These are phyloP conservation scores for Monosporozyma yasuniensis DNA, from an alignment of 805 yeast species.

Conservation along the genomic window DNA sequence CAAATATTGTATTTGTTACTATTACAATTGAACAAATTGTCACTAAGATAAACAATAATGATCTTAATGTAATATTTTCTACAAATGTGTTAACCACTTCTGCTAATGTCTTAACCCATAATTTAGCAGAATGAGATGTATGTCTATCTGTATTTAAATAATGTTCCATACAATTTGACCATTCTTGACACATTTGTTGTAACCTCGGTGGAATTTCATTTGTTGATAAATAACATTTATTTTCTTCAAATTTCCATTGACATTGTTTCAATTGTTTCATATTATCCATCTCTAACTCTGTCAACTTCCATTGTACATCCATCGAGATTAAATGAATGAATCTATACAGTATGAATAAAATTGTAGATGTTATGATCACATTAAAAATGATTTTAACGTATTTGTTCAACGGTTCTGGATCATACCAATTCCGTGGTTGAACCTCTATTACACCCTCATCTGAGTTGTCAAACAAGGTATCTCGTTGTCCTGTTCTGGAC, in stretches of 20 bases:
- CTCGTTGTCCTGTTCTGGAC: not conserved
- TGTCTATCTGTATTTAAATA: constrained; percentile 36
- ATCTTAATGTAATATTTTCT: constrained; percentile 60
- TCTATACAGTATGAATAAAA: constrained; percentile 43
- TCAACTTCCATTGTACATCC: constrained; percentile 68
- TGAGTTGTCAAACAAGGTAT: too few species aligned
- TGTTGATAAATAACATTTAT: constrained; percentile 56
- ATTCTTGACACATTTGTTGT: constrained; percentile 56
- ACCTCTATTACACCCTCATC: not conserved
- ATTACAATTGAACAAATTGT: constrained; percentile 44
- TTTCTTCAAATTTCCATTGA: constrained; percentile 39
- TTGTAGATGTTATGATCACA: constrained; percentile 38
- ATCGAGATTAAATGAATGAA: constrained; percentile 47
- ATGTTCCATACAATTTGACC: constrained; percentile 61
- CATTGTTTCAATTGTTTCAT: not conserved
- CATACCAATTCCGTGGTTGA: not conserved
- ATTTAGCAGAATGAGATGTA: constrained; percentile 51
- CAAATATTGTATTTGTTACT: constrained; percentile 44
- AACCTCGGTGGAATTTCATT: constrained; percentile 74
- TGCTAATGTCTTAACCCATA: constrained; percentile 77
- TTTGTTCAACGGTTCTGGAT: constrained; percentile 11
- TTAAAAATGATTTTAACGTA: constrained; percentile 61
- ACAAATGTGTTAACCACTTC: constrained; percentile 72
- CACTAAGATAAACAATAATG: constrained; percentile 42
- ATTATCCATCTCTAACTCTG: not conserved